Percentiles rank a stretch among this genome's conserved stretches.
phyloP scores from a whole-genome alignment of 352 stramenopile genomes.

The Phytophthora kernoviae region DNA sequence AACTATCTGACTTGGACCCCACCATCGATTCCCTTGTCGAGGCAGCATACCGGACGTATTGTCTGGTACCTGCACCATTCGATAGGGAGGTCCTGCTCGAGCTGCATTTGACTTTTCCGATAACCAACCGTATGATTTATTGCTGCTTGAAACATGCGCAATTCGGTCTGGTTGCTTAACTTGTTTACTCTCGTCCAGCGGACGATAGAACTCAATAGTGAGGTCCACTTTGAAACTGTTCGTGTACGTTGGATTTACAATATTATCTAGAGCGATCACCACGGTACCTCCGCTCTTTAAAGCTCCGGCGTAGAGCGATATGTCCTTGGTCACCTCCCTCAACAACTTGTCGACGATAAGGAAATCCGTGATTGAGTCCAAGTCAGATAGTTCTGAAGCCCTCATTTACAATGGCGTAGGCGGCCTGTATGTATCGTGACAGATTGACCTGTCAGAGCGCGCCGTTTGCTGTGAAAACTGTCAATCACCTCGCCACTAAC shows the following conservation, averaged over 20 bases:
- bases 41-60: too few relatives aligned
- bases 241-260: constrained; percentile 64
- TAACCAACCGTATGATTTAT: constrained; percentile 67
- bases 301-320: constrained; percentile 61
- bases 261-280: constrained; percentile 70
- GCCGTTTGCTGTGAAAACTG: too few relatives aligned
- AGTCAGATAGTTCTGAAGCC: too few relatives aligned
- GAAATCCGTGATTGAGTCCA: too few relatives aligned
- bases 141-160: constrained; percentile 49
- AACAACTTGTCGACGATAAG: too few relatives aligned
- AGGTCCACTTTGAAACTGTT: constrained; percentile 67
- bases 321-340: constrained; percentile 74
- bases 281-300: constrained; percentile 54
- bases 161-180: constrained; percentile 44
- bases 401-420: too few relatives aligned
- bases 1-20: too few relatives aligned
- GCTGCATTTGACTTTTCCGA: constrained; percentile 50
- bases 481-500: too few relatives aligned
- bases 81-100: constrained; percentile 33
- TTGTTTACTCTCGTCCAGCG: constrained; percentile 20
- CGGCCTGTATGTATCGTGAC: too few relatives aligned
- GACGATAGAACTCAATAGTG: constrained; percentile 61
- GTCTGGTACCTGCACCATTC: constrained; percentile 49
- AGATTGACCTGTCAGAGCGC: too few relatives aligned
- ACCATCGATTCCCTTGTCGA: too few relatives aligned